Evolutionary conservation across 139 green algal species (phyloP), one percentile per base, ranked within the genome.

Genomic region (Chlamydomonas asymmetrica): DNA sequence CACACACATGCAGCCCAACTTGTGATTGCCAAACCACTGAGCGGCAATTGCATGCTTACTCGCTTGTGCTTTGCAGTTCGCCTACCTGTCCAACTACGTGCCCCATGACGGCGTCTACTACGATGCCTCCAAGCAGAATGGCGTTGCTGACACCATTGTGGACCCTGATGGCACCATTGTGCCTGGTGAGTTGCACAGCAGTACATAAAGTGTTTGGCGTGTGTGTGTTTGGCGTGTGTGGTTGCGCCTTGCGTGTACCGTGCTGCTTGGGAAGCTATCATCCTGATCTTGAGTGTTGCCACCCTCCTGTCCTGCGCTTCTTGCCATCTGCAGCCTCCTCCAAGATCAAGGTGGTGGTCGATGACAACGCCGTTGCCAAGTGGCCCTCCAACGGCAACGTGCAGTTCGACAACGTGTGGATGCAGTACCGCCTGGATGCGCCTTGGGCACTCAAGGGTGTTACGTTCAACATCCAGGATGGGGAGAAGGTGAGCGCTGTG

Each of bases 401-500:
- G 40, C 37, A 39, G 18, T 86, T 89, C 66, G 63, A 87, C 63
- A 50, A 79, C 49, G 80, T 91, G 27, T 78, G 80, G 63, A 73
- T 90, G 73, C 82, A 84, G 60, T 90, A 90, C 71, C 82, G 80
- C 73, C 82, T 84, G 59, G 80, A 80, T 16, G 82, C 80, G 0
- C 68, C 74, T 0, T 66, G 84, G 65, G 85, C 82, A 0, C 82
- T 90, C 25, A 78, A 80, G 43, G 74, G 79, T 39, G 75, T 90
- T 5, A 84, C 41, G 43, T 86, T 91, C 73, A 61, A 79, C 25
- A 75, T 93, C 56, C 16, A 84, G 20, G 68, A 84, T 31, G 82
- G 83, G 34, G 86, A 93, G 83, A 88, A 90, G 70, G 56, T 82
- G n/a, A n/a, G n/a, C n/a, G n/a, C n/a, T n/a, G n/a, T 92, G 27